A percentile compares a stretch with the other conserved stretches of the same genome.
These are phyloP conservation scores for Escovopsis weberi DNA, from an alignment of 2,329 filamentous ascomycete species.

Conservation along the genomic window DNA sequence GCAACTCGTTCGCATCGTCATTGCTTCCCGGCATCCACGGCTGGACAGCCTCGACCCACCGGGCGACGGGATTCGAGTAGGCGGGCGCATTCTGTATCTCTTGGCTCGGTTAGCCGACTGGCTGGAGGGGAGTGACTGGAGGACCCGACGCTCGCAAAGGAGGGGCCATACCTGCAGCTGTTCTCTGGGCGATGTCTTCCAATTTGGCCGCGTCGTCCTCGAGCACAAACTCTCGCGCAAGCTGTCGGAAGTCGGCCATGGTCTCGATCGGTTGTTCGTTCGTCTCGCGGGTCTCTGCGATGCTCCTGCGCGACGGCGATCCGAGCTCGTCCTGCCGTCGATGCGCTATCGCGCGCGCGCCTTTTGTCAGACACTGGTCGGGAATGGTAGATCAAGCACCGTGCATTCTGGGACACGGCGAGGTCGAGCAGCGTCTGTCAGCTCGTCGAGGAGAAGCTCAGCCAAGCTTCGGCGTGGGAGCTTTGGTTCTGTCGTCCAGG, in stretches of 20 bases:
- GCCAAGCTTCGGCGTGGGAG: too few relatives aligned
- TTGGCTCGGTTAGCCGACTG: slow-evolving; percentile 7
- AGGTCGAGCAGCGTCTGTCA: too few relatives aligned
- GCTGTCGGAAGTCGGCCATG: slow-evolving; percentile 38
- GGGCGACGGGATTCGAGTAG: slow-evolving; percentile 31
- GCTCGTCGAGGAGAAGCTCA: too few relatives aligned
- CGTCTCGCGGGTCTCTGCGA: too few relatives aligned
- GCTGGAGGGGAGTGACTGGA: neutral
- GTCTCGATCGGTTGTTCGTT: neutral
- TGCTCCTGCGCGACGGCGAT: too few relatives aligned
- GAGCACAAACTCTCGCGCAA: slow-evolving; percentile 40
- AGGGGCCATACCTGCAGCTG: slow-evolving; percentile 25
- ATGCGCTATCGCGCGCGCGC: too few relatives aligned
- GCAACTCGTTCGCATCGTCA: slow-evolving; percentile 25
- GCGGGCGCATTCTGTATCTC: slow-evolving; percentile 30
- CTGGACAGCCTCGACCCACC: slow-evolving; percentile 41
- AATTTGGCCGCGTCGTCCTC: slow-evolving; percentile 30
- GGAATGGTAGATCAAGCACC: too few relatives aligned
- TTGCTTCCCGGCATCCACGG: slow-evolving; percentile 36
- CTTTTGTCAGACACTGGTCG: too few relatives aligned
- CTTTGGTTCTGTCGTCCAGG: too few relatives aligned
- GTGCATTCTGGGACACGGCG: too few relatives aligned
- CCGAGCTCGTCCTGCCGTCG: too few relatives aligned
- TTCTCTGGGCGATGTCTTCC: slow-evolving; percentile 26
- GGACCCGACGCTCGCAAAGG: neutral